phyloP scores from a whole-genome alignment of 768 basidiomycete genomes.

The Panellus pusillus region DNA sequence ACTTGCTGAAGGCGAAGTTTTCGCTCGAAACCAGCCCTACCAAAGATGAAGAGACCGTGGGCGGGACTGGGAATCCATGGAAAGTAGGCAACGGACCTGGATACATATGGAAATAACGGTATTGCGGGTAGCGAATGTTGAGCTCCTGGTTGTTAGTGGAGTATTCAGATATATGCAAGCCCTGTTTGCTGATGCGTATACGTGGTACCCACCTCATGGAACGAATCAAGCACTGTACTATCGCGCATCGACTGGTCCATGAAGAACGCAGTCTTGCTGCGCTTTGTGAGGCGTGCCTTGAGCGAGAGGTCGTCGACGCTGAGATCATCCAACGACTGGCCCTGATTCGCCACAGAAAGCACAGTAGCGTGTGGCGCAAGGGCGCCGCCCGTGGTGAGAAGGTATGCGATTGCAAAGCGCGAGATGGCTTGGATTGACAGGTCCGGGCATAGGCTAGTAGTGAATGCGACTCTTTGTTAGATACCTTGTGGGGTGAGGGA shows the following conservation, averaged over 20 bases:
- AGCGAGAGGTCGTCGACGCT: slow-evolving; percentile 1
- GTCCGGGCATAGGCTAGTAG: no score
- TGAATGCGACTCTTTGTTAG: no score
- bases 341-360: neutral
- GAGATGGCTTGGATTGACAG: slow-evolving; percentile 4
- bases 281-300: neutral
- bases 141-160: neutral
- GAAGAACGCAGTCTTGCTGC: neutral
- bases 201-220: neutral
- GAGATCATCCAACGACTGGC: neutral
- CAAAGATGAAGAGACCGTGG: neutral
- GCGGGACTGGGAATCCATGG: neutral
- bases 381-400: slow-evolving; percentile 9
- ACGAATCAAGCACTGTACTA: slow-evolving; percentile 2
- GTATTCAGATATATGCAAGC: neutral
- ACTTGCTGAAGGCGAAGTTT: neutral
- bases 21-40: slow-evolving; percentile 5
- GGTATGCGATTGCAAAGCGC: slow-evolving; percentile 3
- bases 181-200: no score
- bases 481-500: no score
- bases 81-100: neutral
- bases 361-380: slow-evolving; percentile 5
- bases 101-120: slow-evolving; percentile 2
- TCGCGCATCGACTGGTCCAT: slow-evolving; percentile 4
- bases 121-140: slow-evolving; percentile 7